phyloP scores from a whole-genome alignment of 2,329 filamentous ascomycete genomes.

The Botryosphaeria agaves region DNA sequence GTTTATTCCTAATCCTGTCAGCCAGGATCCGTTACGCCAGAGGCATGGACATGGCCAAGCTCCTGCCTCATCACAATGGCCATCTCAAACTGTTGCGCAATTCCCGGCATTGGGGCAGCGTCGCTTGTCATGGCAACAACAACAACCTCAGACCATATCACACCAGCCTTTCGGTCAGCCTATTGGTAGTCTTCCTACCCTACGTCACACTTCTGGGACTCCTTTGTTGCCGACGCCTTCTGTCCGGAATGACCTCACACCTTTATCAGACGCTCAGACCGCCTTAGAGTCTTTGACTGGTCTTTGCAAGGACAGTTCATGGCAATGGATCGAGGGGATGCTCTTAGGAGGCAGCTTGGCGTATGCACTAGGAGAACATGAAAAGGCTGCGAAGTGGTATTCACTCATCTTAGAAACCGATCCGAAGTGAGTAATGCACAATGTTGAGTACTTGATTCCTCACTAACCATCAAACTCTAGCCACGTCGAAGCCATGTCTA shows the following conservation, averaged over 20 bases:
- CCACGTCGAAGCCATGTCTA: conserved; percentile 86
- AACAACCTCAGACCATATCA: not conserved
- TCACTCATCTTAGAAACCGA: conserved; percentile 45
- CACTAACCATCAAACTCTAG: conserved; percentile 20
- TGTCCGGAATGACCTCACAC: conserved; percentile 17
- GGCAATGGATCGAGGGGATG: conserved; percentile 89
- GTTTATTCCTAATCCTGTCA: conserved; percentile 9
- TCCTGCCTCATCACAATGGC: conserved; percentile 1
- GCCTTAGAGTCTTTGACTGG: conserved; percentile 56
- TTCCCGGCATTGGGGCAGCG: conserved; percentile 2
- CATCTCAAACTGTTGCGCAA: not conserved
- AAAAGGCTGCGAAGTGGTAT: conserved; percentile 61
- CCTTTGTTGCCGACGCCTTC: conserved; percentile 16
- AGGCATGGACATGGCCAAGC: conserved; percentile 8
- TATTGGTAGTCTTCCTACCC: conserved; percentile 10
- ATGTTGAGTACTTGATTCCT: too few species aligned
- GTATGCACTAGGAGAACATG: conserved; percentile 74
- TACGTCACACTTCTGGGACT: conserved; percentile 15
- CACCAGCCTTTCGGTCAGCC: conserved; percentile 7
- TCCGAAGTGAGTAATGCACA: conserved; percentile 26
- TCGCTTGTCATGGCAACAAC: conserved; percentile 1
- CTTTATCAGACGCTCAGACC: conserved; percentile 37
- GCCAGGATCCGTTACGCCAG: conserved; percentile 10
- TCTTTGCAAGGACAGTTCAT: conserved; percentile 62
- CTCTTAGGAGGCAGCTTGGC: conserved; percentile 79